Conservation (phyloP, 768 basidiomycete genomes). For the Pulveroboletus frians region DNA sequence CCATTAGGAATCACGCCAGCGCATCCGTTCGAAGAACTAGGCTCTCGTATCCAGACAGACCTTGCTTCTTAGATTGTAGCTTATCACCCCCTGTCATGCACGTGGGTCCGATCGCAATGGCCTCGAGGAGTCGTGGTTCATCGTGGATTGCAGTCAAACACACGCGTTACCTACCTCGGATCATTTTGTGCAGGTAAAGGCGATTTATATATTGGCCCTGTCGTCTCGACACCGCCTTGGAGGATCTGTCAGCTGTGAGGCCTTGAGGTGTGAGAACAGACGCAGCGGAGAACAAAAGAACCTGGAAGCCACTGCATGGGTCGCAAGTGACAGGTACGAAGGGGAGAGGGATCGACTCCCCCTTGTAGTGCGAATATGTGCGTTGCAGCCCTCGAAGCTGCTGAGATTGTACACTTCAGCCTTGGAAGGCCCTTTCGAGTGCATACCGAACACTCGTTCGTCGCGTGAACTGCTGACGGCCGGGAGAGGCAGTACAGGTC, state of each 20-base stretch:
- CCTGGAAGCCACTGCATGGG: too few species aligned
- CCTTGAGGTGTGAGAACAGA: neutral
- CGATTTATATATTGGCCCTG: neutral
- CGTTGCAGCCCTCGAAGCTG: neutral
- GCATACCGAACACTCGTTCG: neutral
- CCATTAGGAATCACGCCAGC: neutral
- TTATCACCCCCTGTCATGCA: slow-evolving; percentile 20
- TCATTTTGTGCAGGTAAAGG: slow-evolving; percentile 10
- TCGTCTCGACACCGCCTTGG: neutral
- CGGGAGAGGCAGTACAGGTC: neutral
- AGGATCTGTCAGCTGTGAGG: neutral
- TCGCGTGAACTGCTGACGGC: neutral
- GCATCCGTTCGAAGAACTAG: neutral
- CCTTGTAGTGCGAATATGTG: neutral
- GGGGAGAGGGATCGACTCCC: too few species aligned
- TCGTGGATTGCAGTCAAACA: slow-evolving; percentile 16
- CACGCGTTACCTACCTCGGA: slow-evolving; percentile 13
- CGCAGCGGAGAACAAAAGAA: neutral
- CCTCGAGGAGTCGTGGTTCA: slow-evolving; percentile 12
- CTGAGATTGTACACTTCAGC: neutral
- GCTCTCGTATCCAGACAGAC: neutral
- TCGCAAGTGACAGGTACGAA: neutral
- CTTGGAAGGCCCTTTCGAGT: neutral
- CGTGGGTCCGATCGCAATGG: slow-evolving; percentile 9
- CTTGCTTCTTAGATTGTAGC: slow-evolving; percentile 8